Evolutionary conservation across 441 rosid genomes (phyloP).

Genomic region (Rhodomyrtus psidioides): DNA sequence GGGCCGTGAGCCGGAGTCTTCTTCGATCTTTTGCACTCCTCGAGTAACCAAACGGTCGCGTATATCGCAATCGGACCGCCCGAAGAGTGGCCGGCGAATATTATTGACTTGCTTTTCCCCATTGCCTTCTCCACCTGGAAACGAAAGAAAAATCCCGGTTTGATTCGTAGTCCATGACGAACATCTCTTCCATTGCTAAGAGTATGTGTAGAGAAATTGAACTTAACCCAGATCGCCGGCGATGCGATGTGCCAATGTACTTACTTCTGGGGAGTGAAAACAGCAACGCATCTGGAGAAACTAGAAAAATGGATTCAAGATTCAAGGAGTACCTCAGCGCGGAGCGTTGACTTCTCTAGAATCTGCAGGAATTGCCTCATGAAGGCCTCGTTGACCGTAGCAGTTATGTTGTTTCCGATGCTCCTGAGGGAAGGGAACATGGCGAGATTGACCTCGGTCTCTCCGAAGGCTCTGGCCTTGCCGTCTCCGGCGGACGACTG

Average conservation of each 20-base stretch:
- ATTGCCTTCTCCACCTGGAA: constrained; percentile 42
- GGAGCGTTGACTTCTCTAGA: constrained; percentile 14
- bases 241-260: background rate
- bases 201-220: background rate
- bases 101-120: constrained; percentile 27
- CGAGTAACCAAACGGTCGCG: constrained; percentile 64
- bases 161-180: background rate
- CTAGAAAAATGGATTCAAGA: background rate
- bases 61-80: constrained; percentile 81
- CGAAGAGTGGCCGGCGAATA: constrained; percentile 79
- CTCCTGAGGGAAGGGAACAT: constrained; percentile 1
- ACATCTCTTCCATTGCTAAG: background rate
- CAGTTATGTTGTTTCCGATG: constrained; percentile 1
- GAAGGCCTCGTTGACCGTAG: background rate
- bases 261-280: background rate
- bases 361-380: background rate
- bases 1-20: constrained; percentile 1
- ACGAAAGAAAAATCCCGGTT: constrained; percentile 1
- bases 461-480: background rate
- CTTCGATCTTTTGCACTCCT: constrained; percentile 11
- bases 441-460: background rate
- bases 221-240: background rate
- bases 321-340: constrained; percentile 24
- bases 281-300: background rate
- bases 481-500: background rate